phyloP scores from a whole-genome alignment of 208 protist species.

The Angomonas desouzai region DNA sequence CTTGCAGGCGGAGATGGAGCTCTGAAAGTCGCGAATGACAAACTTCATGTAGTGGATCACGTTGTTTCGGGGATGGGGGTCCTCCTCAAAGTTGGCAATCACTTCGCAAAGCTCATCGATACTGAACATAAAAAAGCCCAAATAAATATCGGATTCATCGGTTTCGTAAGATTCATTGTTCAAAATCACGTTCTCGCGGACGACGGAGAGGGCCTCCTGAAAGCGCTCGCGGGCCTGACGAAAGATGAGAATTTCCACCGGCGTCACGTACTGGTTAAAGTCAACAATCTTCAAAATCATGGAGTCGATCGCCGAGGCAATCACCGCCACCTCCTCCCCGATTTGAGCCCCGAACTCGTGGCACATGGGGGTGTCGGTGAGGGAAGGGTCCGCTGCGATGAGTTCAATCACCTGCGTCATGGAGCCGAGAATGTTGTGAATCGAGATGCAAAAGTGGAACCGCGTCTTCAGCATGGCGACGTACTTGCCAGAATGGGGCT shows the following conservation, averaged over 20 bases:
- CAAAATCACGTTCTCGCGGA: slow-evolving; percentile 86
- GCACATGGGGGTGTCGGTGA: slow-evolving; percentile 80
- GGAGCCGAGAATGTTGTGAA: slow-evolving; percentile 76
- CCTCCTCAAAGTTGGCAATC: slow-evolving; percentile 68
- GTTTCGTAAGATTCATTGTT: slow-evolving; percentile 90
- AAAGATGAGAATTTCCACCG: slow-evolving; percentile 74
- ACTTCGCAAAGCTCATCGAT: slow-evolving; percentile 85
- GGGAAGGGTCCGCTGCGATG: slow-evolving; percentile 51
- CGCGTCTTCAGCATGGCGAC: slow-evolving; percentile 53
- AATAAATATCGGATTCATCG: slow-evolving; percentile 82
- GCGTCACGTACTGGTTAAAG: slow-evolving; percentile 58
- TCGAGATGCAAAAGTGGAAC: slow-evolving; percentile 66
- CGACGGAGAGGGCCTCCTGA: slow-evolving; percentile 76
- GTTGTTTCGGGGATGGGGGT: slow-evolving; percentile 38
- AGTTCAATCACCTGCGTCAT: slow-evolving; percentile 82
- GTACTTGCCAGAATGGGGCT: slow-evolving; percentile 75
- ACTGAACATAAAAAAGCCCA: slow-evolving; percentile 91
- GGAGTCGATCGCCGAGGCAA: slow-evolving; percentile 85
- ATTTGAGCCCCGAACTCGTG: slow-evolving; percentile 64
- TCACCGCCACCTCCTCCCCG: slow-evolving; percentile 66
- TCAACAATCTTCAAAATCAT: slow-evolving; percentile 90
- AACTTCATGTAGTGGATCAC: slow-evolving; percentile 44
- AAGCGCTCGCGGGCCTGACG: slow-evolving; percentile 70
- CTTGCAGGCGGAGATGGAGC: slow-evolving; percentile 48
- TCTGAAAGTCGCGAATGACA: slow-evolving; percentile 60